Base-by-base conservation (phyloP, 148 eudicot genomes). In the Fallopia convolvulus region DNA sequence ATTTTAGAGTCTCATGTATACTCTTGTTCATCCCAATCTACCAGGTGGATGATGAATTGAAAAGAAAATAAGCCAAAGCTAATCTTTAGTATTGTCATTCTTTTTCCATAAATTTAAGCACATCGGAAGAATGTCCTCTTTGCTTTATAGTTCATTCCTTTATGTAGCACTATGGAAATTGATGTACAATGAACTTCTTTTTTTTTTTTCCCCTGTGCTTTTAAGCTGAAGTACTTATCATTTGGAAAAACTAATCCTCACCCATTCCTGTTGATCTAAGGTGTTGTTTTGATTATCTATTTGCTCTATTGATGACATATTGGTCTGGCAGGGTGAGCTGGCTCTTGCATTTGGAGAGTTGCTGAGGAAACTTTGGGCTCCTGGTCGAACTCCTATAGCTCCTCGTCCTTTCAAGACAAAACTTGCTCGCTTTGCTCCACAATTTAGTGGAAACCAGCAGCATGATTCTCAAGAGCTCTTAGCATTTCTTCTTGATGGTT, bases 401-500 rank as follows among this genome's bases (percentile, higher is more conserved):
- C 97, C 99, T 49, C 87, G 96, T 41, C 86, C 91, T 50, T 94
- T 94, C 74, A 94, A 94, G 80, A 79, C 89, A 75, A 92, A 94
- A 83, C 99, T 94, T 82, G 87, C 92, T 80, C 97, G 96, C 58
- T 94, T 94, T 87, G 99, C 99, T 65, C 94, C 99, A 7, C 99
- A 92, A 75, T 94, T 94, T 83, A 88, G 90, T 82, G 99, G 99
- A 79, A 86, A 85, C 84, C 90, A 90, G 78, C 99, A 94, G 84
- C 99, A 94, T 84, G 99, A 94, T 88, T 91, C 97, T 80, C 99
- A 94, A 96, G 99, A 94, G 86, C 99, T 94, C 73, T 89, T 94
- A 81, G 99, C 99, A 4, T 94, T 94, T 85, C 84, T 94, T 81
- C 81, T 94, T 73, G 99, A 94, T 89, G 99, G 99, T 66, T 93